Percentiles rank a stretch among this genome's conserved stretches.
Conservation (phyloP, 768 basidiomycete genomes). For the Tulasnella sp. region DNA sequence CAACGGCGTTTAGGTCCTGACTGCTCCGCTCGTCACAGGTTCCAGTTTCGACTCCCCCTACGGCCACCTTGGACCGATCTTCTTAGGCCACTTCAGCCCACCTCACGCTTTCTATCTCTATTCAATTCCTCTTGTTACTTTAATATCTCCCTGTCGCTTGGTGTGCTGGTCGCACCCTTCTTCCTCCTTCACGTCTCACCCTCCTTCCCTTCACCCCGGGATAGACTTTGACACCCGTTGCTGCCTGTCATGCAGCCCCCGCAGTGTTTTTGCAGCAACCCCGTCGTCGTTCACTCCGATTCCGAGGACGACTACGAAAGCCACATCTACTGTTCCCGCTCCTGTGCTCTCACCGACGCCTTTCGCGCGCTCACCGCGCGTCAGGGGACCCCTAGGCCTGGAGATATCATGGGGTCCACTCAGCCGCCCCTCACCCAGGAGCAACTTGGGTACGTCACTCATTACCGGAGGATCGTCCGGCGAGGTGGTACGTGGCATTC, state of each 20-base stretch:
- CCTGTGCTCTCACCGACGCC: neutral
- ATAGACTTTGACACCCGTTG: too few relatives aligned
- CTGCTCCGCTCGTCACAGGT: neutral
- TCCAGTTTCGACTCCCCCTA: neutral
- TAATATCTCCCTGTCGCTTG: neutral
- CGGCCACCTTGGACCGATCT: neutral
- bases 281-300: neutral
- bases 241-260: neutral
- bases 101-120: neutral
- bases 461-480: neutral
- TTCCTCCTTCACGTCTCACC: too few relatives aligned
- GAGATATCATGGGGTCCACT: neutral
- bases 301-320: neutral
- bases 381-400: neutral
- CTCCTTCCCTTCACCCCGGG: neutral
- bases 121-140: neutral
- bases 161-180: neutral
- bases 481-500: neutral
- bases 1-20: neutral
- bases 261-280: neutral
- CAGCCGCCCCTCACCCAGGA: neutral
- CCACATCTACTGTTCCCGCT: conserved; percentile 6
- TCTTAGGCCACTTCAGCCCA: neutral
- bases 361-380: conserved; percentile 8
- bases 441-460: neutral